These are phyloP conservation scores for Pseudofabraea citricarpa DNA, from an alignment of 2,329 filamentous ascomycete genomes.

Conservation along the genomic window DNA sequence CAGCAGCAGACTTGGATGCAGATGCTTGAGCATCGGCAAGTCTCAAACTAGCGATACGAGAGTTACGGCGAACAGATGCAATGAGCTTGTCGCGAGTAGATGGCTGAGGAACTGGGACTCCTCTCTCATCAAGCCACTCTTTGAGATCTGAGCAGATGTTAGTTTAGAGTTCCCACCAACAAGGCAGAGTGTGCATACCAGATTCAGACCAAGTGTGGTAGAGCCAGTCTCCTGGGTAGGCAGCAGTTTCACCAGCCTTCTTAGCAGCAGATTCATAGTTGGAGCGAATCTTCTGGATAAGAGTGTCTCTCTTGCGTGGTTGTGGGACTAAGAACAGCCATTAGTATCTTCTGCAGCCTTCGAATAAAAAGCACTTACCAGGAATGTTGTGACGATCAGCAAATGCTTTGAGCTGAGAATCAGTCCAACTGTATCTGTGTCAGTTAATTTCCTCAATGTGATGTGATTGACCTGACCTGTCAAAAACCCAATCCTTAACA, in stretches of 20 bases:
- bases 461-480: constrained; percentile 48
- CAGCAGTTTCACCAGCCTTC: constrained; percentile 66
- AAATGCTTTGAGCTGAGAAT: constrained; percentile 90
- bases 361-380: too few relatives aligned
- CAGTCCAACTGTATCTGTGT: constrained; percentile 32
- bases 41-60: constrained; percentile 70
- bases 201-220: constrained; percentile 88
- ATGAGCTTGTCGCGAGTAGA: constrained; percentile 82
- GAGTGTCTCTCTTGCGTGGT: constrained; percentile 76
- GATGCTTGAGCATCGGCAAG: constrained; percentile 55
- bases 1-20: constrained; percentile 59
- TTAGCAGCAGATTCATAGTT: constrained; percentile 78
- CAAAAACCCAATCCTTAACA: constrained; percentile 88
- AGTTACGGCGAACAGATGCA: constrained; percentile 84
- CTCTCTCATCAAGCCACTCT: constrained; percentile 85
- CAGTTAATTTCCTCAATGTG: constrained; percentile 5
- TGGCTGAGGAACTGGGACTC: constrained; percentile 81
- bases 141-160: too few relatives aligned
- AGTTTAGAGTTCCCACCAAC: too few relatives aligned
- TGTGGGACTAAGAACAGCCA: constrained; percentile 63
- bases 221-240: constrained; percentile 95
- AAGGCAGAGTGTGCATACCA: constrained; percentile 18
- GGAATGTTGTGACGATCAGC: constrained; percentile 84
- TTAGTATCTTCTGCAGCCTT: too few relatives aligned
- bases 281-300: constrained; percentile 72